Evolutionary conservation across 2,329 filamentous ascomycete species (phyloP).

Genomic region (Ascochyta lentis): DNA sequence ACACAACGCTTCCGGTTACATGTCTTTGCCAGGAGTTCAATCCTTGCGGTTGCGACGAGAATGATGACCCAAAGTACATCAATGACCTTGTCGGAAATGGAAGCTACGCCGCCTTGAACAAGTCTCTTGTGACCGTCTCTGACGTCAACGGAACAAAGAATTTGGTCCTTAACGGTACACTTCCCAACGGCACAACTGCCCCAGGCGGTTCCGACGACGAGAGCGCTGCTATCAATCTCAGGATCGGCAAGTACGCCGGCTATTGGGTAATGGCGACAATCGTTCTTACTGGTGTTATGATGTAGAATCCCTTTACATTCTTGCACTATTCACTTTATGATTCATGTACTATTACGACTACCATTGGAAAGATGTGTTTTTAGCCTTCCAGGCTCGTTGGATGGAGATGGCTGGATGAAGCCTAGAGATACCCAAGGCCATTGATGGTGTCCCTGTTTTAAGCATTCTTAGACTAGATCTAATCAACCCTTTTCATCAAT

Average conservation of each 20-base stretch:
- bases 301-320: background rate
- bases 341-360: background rate
- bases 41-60: slow-evolving; percentile 74
- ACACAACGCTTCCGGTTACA: slow-evolving; percentile 57
- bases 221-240: slow-evolving; percentile 29
- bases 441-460: no score
- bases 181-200: slow-evolving; percentile 64
- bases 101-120: slow-evolving; percentile 65
- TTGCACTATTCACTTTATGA: background rate
- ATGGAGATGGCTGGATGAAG: no score
- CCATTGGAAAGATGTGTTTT: background rate
- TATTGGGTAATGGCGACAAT: slow-evolving; percentile 50
- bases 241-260: slow-evolving; percentile 42
- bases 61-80: slow-evolving; percentile 65
- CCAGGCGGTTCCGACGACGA: slow-evolving; percentile 45
- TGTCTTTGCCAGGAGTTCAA: slow-evolving; percentile 66
- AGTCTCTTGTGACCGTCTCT: slow-evolving; percentile 66
- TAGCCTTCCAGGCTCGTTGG: background rate
- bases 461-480: no score
- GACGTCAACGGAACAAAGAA: slow-evolving; percentile 67
- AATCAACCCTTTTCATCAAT: no score
- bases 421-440: background rate
- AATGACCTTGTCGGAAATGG: slow-evolving; percentile 64
- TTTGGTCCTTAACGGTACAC: slow-evolving; percentile 76
- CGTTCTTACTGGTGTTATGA: slow-evolving; percentile 35